Base-by-base conservation (phyloP, 1,284 basidiomycete genomes). In the Ganoderma sinense region DNA sequence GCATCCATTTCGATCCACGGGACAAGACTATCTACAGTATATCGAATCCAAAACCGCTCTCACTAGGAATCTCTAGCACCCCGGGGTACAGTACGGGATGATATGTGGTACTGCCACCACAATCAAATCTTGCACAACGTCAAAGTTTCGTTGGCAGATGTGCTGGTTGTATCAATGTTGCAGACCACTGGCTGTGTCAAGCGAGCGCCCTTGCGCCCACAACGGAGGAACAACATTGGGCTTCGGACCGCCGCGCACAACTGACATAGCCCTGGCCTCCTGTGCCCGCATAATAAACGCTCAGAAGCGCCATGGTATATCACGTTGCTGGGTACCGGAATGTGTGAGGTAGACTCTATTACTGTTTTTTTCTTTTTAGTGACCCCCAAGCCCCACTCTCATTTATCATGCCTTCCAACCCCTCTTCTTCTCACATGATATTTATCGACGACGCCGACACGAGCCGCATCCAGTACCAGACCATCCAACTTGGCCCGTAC, bases 401-500 rank as follows among this genome's bases (percentile, higher is more conserved):
- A 36, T 36, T 36, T 33, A 18, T 20, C 53, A 56, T 56, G 53
- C 31, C 29, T 33, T 56, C 53, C 0, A 56, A 18, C 29, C 43
- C 60, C n/a, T 51, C 58, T 29, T 45, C 48, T 11, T 40, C 60
- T 5, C 60, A 61, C 40, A 43, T 23, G 40, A 26, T 61, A 43
- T 61, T 41, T 43, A 61, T 61, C 20, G 60, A 61, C 40, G 40
- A 61, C 4, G 60, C 39, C 20, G 40, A 61, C 40, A 61, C 39
- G n/a, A 41, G 39, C 60, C 41, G 43, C 13, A 40, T 61, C 41
- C 60, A 26, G 36, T 61, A 61, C 26, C 39, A 16, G 60, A 43
- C 60, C n/a, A 61, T 61, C 39, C 39, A 61, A 14, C 60, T 61
- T 61, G 60, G 60, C 7, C 60, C 60, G 8, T 61, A 61, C 16